Evolutionary conservation across 139 green algal genomes (phyloP), one percentile per base, ranked within the genome.

Genomic region (Pedinophyceae sp.): DNA sequence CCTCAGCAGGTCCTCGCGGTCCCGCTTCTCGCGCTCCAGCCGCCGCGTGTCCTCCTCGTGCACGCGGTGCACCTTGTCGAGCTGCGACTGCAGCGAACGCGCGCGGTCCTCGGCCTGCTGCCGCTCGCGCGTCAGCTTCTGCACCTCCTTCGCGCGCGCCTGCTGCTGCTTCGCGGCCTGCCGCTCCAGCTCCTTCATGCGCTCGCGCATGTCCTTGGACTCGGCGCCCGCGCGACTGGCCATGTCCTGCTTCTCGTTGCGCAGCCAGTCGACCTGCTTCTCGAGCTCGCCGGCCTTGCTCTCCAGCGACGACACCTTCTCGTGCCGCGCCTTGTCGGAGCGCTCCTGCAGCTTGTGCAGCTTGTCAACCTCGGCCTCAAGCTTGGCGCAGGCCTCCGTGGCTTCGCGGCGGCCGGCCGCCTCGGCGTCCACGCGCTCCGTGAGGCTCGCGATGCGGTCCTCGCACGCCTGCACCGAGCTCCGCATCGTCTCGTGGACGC

Each of bases 171-270:
- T 65, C 28, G 57, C 46, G 25, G 48, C 27, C 22, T 48, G 29
- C 30, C n/a, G n/a, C 66, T 74, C 74, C 47, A 76, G 17, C 57
- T 70, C 66, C 61, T 76, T 69, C 5, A 75, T 23, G 4, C 62
- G 58, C 52, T 74, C 72, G 2, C 57, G 53, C n/a, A 72, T 40
- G 34, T 46, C 59, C 38, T 56, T 38, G 10, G 48, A 15, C 22
- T 71, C 46, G 30, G 26, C 30, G 27, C 43, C 28, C 43, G 34
- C 51, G 24, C 52, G 59, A 55, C 61, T 55, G 3, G 48, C 51
- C 22, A 27, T 34, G 34, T 30, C 50, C 26, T 49, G 40, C 27
- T 60, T 53, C 51, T 80, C 69, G 22, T 66, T 49, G 41, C 59
- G 49, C 48, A 58, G 60, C 72, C 67, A 75, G 28, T 80, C 72